Evolutionary conservation across 73 alveolate genomes (phyloP), one percentile per base, ranked within the genome.

Genomic region (Paramecium tetraurelia): DNA sequence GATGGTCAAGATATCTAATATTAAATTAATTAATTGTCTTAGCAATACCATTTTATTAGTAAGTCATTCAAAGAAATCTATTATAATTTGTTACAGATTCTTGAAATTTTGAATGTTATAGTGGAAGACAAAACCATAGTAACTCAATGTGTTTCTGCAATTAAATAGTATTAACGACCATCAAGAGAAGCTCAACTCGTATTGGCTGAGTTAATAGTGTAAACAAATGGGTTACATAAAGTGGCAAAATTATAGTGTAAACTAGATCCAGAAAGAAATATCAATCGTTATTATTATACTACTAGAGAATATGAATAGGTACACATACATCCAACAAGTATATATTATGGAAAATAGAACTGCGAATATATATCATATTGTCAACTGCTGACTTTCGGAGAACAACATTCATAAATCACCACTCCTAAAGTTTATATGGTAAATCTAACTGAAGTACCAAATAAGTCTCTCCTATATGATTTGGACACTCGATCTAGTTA

Each of bases 41-140:
- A 18, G 14, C 24, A 89, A 38, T 70, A 83, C 46, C 75, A 89
- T 44, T 43, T 89, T 12, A 77, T 70, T 43, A 77, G 68, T 41
- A 89, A 89, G 31, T 58, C 68, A 2, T 46, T 89, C 41, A 89
- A 89, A 89, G 94, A 89, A 72, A 72, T 89, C 14, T 89, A 89
- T 44, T 89, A 89, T 44, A 89, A 89, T 89, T 40, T 89, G 18
- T 31, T 70, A 31, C 31, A 89, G 35, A 71, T 89, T 36, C 75
- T 83, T 40, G 92, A 89, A 24, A 89, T 89, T 9, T 70, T 89
- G 12, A 63, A 89, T 29, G 4, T 77, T 12, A 89, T 89, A 41
- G 35, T 89, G 6, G 84, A 89, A 21, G 94, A 89, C 27, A 77
- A 77, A 70, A 33, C 76, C 44, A 88, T 58, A n/a, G 31, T 59